Percentiles rank a stretch among this genome's conserved stretches.
These are phyloP conservation scores for Ascodesmis nigricans DNA, from an alignment of 495 filamentous ascomycete species.

Conservation along the genomic window DNA sequence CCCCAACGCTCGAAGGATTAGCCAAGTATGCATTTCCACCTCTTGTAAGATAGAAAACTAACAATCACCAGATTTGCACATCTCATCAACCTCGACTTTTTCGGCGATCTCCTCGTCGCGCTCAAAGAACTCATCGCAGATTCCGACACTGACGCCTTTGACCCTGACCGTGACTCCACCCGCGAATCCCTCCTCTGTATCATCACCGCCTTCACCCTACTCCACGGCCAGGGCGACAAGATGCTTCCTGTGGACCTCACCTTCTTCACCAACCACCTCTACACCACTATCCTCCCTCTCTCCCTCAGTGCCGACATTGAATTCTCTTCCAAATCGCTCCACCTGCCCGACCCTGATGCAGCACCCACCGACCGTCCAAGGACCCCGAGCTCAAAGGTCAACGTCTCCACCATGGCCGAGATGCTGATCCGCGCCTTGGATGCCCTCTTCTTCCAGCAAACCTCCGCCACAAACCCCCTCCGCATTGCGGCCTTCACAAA, in stretches of 20 bases:
- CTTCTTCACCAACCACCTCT: constrained; percentile 87
- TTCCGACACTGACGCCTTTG: constrained; percentile 25
- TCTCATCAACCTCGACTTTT: constrained; percentile 95
- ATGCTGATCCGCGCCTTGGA: constrained; percentile 70
- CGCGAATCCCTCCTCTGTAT: constrained; percentile 85
- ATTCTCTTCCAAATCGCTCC: constrained; percentile 54
- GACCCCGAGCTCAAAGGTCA: constrained; percentile 42
- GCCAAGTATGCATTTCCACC: constrained; percentile 30
- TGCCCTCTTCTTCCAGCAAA: constrained; percentile 43
- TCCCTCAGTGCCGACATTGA: constrained; percentile 71
- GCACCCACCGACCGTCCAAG: constrained; percentile 14
- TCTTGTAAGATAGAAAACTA: background rate
- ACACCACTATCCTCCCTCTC: constrained; percentile 54
- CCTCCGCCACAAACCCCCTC: constrained; percentile 43
- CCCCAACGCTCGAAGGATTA: constrained; percentile 75
- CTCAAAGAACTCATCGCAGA: constrained; percentile 73
- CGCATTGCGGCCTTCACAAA: constrained; percentile 86
- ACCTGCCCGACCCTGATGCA: constrained; percentile 45
- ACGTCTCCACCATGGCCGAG: constrained; percentile 78
- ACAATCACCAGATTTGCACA: constrained; percentile 44
- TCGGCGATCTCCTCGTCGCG: constrained; percentile 84
- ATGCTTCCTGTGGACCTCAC: constrained; percentile 43
- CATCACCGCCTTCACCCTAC: constrained; percentile 79
- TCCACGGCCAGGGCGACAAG: constrained; percentile 48
- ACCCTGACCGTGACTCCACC: constrained; percentile 38